These are phyloP conservation scores for Triglochin maritima DNA, from an alignment of 106 monocot species.

Conservation along the genomic window DNA sequence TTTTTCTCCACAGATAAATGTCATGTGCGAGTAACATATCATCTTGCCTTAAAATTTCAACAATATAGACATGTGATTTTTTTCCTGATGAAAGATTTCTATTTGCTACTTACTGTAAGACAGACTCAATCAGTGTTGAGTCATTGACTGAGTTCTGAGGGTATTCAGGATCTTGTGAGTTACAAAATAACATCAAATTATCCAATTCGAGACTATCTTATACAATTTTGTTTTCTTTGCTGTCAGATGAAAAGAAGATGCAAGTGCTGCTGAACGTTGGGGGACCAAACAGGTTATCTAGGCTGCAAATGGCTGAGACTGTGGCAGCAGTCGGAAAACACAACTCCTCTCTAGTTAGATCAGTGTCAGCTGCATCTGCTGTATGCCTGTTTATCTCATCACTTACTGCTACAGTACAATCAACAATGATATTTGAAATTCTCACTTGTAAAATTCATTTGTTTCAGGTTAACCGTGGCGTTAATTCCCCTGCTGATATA, in stretches of 20 bases:
- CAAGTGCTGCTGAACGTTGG: conserved; percentile 70
- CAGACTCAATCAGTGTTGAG: no score
- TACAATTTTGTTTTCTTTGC: not conserved
- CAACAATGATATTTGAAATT: not conserved
- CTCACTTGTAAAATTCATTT: not conserved
- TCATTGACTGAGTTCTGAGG: no score
- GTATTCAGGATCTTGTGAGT: no score
- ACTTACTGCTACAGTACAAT: not conserved
- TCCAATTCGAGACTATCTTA: not conserved
- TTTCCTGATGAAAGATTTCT: no score
- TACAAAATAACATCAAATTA: no score
- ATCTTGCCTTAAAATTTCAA: not conserved
- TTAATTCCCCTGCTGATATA: conserved; percentile 86
- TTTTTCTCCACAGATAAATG: not conserved
- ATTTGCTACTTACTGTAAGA: no score
- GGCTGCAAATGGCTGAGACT: conserved; percentile 70
- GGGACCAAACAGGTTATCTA: conserved; percentile 72
- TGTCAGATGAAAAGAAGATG: conserved; percentile 50
- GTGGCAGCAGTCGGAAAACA: conserved; percentile 62
- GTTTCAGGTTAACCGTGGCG: conserved; percentile 70
- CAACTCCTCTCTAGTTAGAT: conserved; percentile 46
- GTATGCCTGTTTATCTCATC: conserved; percentile 20
- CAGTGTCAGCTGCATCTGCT: conserved; percentile 59
- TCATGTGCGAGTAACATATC: not conserved
- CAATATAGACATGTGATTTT: no score